Evolutionary conservation across 2,329 filamentous ascomycete species (phyloP).

Genomic region (Lachnellula willkommii): DNA sequence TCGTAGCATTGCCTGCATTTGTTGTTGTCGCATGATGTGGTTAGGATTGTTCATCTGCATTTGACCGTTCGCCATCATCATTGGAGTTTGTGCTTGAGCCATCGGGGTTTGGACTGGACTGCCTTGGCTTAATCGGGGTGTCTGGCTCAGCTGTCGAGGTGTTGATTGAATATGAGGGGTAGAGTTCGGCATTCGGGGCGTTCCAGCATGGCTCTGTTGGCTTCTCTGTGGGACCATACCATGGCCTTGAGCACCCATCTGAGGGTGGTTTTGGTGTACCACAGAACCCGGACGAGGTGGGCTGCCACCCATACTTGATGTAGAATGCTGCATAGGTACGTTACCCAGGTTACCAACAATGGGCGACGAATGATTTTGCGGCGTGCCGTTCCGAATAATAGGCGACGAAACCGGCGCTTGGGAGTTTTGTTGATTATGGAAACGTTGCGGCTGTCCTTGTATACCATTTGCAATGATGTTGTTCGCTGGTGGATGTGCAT

Average conservation of each 20-base stretch:
- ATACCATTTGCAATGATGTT: slow-evolving; percentile 38
- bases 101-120: slow-evolving; percentile 58
- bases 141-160: slow-evolving; percentile 51
- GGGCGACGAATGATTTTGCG: slow-evolving; percentile 60
- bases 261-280: slow-evolving; percentile 49
- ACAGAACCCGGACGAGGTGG: slow-evolving; percentile 63
- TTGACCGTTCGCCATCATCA: slow-evolving; percentile 45
- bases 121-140: slow-evolving; percentile 57
- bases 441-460: slow-evolving; percentile 31
- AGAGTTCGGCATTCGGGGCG: slow-evolving; percentile 55
- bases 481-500: slow-evolving; percentile 41
- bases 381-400: slow-evolving; percentile 56
- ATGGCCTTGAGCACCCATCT: slow-evolving; percentile 55
- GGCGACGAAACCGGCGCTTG: slow-evolving; percentile 66
- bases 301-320: slow-evolving; percentile 63
- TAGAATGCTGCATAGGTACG: slow-evolving; percentile 59
- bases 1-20: slow-evolving; percentile 16
- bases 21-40: slow-evolving; percentile 25
- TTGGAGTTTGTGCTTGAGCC: slow-evolving; percentile 51
- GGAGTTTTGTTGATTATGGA: slow-evolving; percentile 45
- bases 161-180: slow-evolving; percentile 61
- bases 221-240: slow-evolving; percentile 60
- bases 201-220: slow-evolving; percentile 62
- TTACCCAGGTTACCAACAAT: slow-evolving; percentile 45
- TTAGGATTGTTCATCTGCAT: slow-evolving; percentile 30